Evolutionary conservation across 129 eudicot genomes (phyloP).

Genomic region (Tanacetum coccineum): DNA sequence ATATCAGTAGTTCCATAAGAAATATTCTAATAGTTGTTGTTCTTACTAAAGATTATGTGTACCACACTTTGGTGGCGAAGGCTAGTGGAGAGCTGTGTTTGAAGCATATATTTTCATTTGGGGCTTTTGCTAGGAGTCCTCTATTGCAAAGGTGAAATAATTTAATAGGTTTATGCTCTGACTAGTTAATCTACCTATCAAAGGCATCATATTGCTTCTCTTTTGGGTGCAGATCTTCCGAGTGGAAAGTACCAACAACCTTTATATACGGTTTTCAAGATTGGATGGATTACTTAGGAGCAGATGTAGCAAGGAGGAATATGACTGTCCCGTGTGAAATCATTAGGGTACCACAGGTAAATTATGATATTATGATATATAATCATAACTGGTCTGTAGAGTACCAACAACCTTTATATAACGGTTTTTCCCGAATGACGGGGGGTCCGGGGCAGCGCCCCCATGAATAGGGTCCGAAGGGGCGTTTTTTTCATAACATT

Average conservation of each 20-base stretch:
- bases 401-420: too few relatives aligned
- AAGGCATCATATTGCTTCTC: not conserved
- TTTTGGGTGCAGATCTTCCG: slow-evolving; percentile 63
- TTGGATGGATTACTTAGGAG: slow-evolving; percentile 95
- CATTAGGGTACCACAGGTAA: slow-evolving; percentile 87
- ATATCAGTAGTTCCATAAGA: not conserved
- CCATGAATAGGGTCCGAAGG: too few relatives aligned
- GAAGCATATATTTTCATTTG: slow-evolving; percentile 87
- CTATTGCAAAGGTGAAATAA: slow-evolving; percentile 52
- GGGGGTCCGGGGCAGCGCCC: too few relatives aligned
- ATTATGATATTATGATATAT: not conserved
- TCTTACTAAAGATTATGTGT: slow-evolving; percentile 66
- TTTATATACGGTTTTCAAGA: slow-evolving; percentile 83
- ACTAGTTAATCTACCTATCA: not conserved
- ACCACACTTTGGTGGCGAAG: slow-evolving; percentile 91
- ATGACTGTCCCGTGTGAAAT: slow-evolving; percentile 95
- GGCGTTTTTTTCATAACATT: too few relatives aligned
- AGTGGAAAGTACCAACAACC: slow-evolving; percentile 94
- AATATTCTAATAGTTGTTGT: slow-evolving; percentile 11
- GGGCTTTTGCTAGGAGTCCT: slow-evolving; percentile 88
- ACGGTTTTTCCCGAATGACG: too few relatives aligned
- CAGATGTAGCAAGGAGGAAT: slow-evolving; percentile 77
- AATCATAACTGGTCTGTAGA: too few relatives aligned
- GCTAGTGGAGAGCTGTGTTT: slow-evolving; percentile 96
- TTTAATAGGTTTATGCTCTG: not conserved